Evolutionary conservation across 305 asterid genomes (phyloP).

Genomic region (Stenogyne calaminthoides): DNA sequence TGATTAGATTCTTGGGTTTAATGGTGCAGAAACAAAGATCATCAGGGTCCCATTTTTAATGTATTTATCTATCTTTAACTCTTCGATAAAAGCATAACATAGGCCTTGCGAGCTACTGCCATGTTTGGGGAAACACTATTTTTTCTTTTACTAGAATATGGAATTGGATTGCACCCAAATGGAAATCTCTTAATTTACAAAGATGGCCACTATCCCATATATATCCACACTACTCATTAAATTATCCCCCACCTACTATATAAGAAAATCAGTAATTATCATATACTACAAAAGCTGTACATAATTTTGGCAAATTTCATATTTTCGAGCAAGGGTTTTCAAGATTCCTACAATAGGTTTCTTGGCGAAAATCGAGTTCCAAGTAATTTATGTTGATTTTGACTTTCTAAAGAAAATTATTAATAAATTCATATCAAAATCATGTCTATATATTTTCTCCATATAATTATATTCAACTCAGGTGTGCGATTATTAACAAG

Average conservation of each 20-base stretch:
- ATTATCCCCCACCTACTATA: background rate
- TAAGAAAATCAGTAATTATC: background rate
- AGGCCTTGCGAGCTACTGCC: background rate
- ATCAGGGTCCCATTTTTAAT: conserved; percentile 20
- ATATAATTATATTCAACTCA: too few species aligned
- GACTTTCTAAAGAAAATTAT: too few species aligned
- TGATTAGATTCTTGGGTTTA: conserved; percentile 29
- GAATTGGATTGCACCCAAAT: conserved; percentile 12
- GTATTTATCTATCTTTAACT: background rate
- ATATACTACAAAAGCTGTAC: background rate
- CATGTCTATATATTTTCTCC: too few species aligned
- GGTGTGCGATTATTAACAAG: too few species aligned
- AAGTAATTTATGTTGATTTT: too few species aligned
- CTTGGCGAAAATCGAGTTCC: background rate
- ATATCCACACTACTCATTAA: background rate
- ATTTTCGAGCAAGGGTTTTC: background rate
- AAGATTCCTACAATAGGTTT: background rate
- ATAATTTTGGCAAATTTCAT: background rate
- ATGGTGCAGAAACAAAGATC: conserved; percentile 30
- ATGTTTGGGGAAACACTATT: conserved; percentile 4
- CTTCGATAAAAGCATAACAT: background rate
- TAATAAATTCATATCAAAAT: too few species aligned
- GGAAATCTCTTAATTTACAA: background rate
- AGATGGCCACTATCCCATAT: background rate
- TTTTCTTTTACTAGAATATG: background rate